These are phyloP conservation scores for Orobanche coerulescens DNA, from an alignment of 257 asterid species.

Conservation along the genomic window DNA sequence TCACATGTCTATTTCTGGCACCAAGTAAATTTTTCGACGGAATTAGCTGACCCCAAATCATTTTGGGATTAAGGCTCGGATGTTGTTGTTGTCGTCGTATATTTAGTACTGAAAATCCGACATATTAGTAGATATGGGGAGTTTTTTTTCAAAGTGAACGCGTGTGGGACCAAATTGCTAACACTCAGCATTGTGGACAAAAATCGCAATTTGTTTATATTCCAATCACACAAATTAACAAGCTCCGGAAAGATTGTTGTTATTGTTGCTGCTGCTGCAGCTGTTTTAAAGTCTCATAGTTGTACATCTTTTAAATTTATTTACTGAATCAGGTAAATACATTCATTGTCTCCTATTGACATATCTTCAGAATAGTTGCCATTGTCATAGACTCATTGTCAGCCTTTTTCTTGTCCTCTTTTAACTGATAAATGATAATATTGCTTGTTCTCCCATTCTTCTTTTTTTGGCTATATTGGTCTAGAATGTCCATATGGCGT, in stretches of 20 bases:
- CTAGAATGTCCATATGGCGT: background rate
- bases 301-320: background rate
- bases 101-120: too few relatives aligned
- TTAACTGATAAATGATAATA: background rate
- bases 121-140: too few relatives aligned
- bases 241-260: background rate
- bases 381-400: background rate
- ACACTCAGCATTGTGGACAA: too few relatives aligned
- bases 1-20: too few relatives aligned
- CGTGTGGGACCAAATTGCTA: too few relatives aligned
- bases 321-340: background rate
- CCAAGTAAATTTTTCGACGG: too few relatives aligned
- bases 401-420: background rate
- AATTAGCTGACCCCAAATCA: too few relatives aligned
- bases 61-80: too few relatives aligned
- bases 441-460: background rate
- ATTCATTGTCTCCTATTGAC: background rate
- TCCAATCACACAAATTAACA: background rate
- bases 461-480: background rate
- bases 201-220: too few relatives aligned
- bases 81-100: too few relatives aligned
- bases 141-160: too few relatives aligned
- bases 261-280: background rate
- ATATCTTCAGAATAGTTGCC: background rate
- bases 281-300: background rate